Base-by-base conservation (phyloP, 176 grass and related monocot genomes). In the Areca catechu region DNA sequence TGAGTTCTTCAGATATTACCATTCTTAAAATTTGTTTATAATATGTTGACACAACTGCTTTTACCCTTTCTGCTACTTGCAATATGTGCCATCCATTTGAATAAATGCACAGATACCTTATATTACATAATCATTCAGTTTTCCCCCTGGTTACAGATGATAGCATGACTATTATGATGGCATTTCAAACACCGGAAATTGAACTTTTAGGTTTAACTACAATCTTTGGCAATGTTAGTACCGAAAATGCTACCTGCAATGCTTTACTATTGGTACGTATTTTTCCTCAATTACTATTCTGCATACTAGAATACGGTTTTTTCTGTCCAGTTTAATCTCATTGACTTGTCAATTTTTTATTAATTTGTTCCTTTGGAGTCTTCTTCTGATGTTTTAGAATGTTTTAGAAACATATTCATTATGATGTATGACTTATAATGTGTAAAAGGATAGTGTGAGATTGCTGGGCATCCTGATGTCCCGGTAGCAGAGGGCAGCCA, bases 161-260 rank as follows among this genome's bases (percentile, higher is more conserved):
- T 56, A 96, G 86, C 25, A 77, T 90, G 54, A 55, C 86, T 12
- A 85, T 90, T 21, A 64, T 96, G 58, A 96, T 96, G 86, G 92
- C 92, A 1, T 84, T 96, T 69, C 77, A 85, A 58, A 61, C 62
- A 4, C 61, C 79, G 16, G 61, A 75, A 20, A 65, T 96, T 15
- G 57, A 80, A 58, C 47, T 96, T 55, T 23, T 96, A 1, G 92
- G 92, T 4, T 81, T 96, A n/a, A 90, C 92, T 34, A 96, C 92
- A 20, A 88, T 90, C 59, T 96, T 88, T 70, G 92, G 86, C 47
- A 90, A 96, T 58, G 82, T 82, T 62, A 82, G 67, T 3, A 90
- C 86, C 2, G 58, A 70, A 6, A 48, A 73, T 48, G 86, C 91
- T 14, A 90, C 83, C 24, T 76, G 74, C 68, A 96, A 96, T 20